phyloP scores from a whole-genome alignment of 2,329 filamentous ascomycete species.

The Aspergillus sp. region DNA sequence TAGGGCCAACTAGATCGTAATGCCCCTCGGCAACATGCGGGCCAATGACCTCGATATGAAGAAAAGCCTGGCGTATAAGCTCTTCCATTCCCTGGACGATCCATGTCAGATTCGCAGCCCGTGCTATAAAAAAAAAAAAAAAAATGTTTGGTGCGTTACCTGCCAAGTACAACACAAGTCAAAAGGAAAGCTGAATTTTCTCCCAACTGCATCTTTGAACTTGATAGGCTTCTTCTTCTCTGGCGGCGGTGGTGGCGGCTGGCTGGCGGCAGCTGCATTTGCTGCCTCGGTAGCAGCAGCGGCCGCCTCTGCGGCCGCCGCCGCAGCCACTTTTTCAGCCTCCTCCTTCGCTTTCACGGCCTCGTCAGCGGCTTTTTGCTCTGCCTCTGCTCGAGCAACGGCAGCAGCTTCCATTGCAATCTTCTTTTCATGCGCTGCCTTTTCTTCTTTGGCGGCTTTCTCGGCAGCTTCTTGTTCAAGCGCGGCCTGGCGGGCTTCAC shows the following conservation, averaged over 20 bases:
- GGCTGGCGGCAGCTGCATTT: slow-evolving; percentile 26
- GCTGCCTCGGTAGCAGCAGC: slow-evolving; percentile 30
- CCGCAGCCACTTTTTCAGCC: slow-evolving; percentile 33
- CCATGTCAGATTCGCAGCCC: not conserved
- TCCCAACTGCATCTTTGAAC: slow-evolving; percentile 83
- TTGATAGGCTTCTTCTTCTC: slow-evolving; percentile 64
- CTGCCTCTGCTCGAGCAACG: slow-evolving; percentile 42
- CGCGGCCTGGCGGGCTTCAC: slow-evolving; percentile 28
- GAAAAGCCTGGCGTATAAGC: slow-evolving; percentile 73
- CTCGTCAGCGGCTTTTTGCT: slow-evolving; percentile 37
- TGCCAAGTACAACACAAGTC: slow-evolving; percentile 75
- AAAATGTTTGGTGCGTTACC: slow-evolving; percentile 44
- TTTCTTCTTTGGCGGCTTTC: slow-evolving; percentile 23
- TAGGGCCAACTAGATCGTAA: slow-evolving; percentile 70
- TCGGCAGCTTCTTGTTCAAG: slow-evolving; percentile 44
- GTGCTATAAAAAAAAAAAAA: too few species aligned
- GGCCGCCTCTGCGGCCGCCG: slow-evolving; percentile 31
- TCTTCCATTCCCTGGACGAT: slow-evolving; percentile 66
- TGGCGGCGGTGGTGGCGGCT: slow-evolving; percentile 33
- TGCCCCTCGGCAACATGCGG: slow-evolving; percentile 68
- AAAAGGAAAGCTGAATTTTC: slow-evolving; percentile 89
- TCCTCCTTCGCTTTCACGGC: slow-evolving; percentile 39
- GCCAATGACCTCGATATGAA: slow-evolving; percentile 66
- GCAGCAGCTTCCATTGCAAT: slow-evolving; percentile 35
- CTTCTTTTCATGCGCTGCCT: slow-evolving; percentile 32